Evolutionary conservation across 345 rosid species (phyloP).

Genomic region (Bruguiera sexangula): DNA sequence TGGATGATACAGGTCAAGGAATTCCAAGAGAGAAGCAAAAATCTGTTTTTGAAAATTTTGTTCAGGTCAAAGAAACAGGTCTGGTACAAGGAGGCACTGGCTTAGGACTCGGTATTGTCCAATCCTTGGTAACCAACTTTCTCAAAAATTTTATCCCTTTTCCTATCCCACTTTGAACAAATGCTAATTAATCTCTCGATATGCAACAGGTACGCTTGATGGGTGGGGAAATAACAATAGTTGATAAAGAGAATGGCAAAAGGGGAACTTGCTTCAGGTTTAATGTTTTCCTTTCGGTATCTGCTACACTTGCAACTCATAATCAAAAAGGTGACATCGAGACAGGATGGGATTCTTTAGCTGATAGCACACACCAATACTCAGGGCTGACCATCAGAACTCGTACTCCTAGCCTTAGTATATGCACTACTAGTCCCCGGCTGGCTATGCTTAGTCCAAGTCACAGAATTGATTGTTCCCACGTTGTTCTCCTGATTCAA

Average conservation of each 20-base stretch:
- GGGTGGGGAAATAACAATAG: conserved; percentile 80
- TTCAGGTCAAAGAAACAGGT: conserved; percentile 71
- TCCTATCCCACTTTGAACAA: not conserved
- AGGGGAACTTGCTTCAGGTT: conserved; percentile 80
- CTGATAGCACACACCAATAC: conserved; percentile 12
- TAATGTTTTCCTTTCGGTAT: conserved; percentile 42
- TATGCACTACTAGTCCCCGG: conserved; percentile 39
- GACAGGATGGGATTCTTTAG: conserved; percentile 17
- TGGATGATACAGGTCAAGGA: conserved; percentile 80
- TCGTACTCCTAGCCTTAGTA: conserved; percentile 24
- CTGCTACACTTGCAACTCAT: conserved; percentile 16
- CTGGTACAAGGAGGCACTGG: conserved; percentile 69
- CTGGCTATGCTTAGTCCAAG: conserved; percentile 34
- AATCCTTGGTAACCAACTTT: conserved; percentile 56
- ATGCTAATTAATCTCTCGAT: not conserved
- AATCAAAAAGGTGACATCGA: conserved; percentile 25
- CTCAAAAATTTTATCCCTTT: not conserved
- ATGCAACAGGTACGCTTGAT: conserved; percentile 57
- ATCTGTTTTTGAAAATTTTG: conserved; percentile 70
- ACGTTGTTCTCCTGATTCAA: conserved; percentile 55
- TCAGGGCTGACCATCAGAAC: conserved; percentile 30
- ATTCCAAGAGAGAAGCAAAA: conserved; percentile 61
- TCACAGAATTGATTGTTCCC: conserved; percentile 53
- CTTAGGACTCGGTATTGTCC: conserved; percentile 84
- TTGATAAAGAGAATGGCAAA: conserved; percentile 52